Evolutionary conservation across 768 basidiomycete species (phyloP).

Genomic region (Tricholomella constricta): DNA sequence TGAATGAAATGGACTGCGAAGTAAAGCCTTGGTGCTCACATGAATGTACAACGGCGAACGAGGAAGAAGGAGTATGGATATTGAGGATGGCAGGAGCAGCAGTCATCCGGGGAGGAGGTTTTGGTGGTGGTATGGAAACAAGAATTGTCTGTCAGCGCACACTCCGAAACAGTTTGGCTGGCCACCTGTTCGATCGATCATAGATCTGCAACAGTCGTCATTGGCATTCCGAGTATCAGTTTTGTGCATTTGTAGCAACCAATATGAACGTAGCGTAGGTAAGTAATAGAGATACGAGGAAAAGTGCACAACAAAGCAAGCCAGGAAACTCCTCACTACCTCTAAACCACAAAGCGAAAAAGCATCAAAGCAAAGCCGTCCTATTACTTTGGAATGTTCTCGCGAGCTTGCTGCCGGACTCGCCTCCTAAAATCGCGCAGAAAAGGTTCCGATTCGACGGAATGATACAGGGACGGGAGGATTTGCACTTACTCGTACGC

Average conservation of each 20-base stretch:
- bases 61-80: conserved; percentile 75
- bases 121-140: not conserved
- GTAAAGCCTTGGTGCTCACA: conserved; percentile 43
- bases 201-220: conserved; percentile 3
- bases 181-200: conserved; percentile 1
- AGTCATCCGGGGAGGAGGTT: conserved; percentile 21
- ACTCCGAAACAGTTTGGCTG: not conserved
- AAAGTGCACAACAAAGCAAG: not conserved
- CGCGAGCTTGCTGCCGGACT: conserved; percentile 84
- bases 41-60: conserved; percentile 76
- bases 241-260: not conserved
- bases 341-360: not conserved
- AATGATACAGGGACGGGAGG: not conserved
- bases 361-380: not conserved
- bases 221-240: not conserved
- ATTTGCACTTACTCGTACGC: conserved; percentile 78
- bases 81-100: conserved; percentile 54
- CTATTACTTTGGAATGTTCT: conserved; percentile 86
- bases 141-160: conserved; percentile 3
- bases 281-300: conserved; percentile 1
- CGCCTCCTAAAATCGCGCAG: conserved; percentile 54
- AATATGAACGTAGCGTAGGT: conserved; percentile 4
- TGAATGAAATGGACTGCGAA: not conserved
- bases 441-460: not conserved
- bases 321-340: not conserved